Conservation (phyloP, 176 grass and related monocot genomes). For the Eragrostis nindensis region DNA sequence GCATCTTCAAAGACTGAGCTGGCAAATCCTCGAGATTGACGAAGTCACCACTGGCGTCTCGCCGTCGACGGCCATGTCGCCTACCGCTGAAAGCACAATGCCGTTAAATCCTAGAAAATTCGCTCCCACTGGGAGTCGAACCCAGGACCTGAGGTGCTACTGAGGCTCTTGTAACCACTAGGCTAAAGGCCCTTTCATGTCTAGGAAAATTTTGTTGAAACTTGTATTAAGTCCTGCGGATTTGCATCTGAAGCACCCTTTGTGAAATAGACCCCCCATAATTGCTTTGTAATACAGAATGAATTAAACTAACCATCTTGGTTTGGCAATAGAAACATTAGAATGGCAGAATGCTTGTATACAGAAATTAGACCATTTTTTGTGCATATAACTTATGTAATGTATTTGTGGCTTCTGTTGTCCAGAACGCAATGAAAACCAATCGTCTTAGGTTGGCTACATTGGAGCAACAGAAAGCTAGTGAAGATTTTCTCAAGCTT, state of each 20-base stretch:
- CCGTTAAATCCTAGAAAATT: no score
- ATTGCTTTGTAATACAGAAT: slow-evolving; percentile 37
- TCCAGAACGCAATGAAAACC: slow-evolving; percentile 49
- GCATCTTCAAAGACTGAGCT: no score
- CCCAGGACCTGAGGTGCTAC: no score
- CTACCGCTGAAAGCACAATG: no score
- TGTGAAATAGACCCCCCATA: neutral
- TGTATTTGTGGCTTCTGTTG: slow-evolving; percentile 21
- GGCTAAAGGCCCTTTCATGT: no score
- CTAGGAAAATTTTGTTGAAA: neutral
- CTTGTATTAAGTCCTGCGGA: neutral
- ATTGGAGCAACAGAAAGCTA: slow-evolving; percentile 63
- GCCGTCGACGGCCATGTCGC: no score
- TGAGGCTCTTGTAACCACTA: no score
- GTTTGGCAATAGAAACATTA: slow-evolving; percentile 33
- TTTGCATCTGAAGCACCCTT: neutral
- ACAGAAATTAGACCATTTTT: slow-evolving; percentile 24
- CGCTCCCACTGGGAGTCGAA: no score
- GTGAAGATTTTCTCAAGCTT: slow-evolving; percentile 64
- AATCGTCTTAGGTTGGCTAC: slow-evolving; percentile 61
- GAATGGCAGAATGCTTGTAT: slow-evolving; percentile 41
- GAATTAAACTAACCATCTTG: slow-evolving; percentile 47
- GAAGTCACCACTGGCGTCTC: no score
- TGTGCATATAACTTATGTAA: neutral
- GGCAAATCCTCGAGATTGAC: no score